These are phyloP conservation scores for Actinidia arguta DNA, from an alignment of 179 eudicot species.

Conservation along the genomic window DNA sequence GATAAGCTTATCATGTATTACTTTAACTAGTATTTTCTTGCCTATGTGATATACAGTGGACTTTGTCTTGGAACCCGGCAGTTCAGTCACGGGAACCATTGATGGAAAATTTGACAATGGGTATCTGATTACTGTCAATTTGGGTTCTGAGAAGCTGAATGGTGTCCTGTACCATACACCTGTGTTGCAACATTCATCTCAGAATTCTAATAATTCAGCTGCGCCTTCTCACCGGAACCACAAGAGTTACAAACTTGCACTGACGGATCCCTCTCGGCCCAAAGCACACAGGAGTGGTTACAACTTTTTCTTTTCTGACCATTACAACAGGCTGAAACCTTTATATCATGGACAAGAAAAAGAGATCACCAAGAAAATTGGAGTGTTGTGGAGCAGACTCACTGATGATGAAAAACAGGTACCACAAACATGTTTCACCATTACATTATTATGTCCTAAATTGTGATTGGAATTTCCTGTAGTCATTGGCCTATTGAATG, in stretches of 20 bases:
- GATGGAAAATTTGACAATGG: constrained; percentile 82
- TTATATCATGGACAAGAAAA: constrained; percentile 57
- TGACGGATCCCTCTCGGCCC: constrained; percentile 58
- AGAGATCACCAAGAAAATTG: constrained; percentile 56
- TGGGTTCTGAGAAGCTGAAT: constrained; percentile 71
- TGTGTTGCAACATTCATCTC: constrained; percentile 29
- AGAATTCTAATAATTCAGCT: constrained; percentile 35
- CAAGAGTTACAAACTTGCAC: constrained; percentile 49
- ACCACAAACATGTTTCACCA: background rate
- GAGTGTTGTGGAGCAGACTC: constrained; percentile 53
- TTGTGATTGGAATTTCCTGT: background rate
- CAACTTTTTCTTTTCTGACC: constrained; percentile 60
- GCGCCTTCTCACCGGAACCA: constrained; percentile 37
- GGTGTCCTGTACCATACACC: constrained; percentile 84
- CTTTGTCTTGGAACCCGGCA: constrained; percentile 51
- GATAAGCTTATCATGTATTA: background rate
- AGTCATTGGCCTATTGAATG: background rate
- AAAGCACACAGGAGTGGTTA: constrained; percentile 58
- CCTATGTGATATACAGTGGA: constrained; percentile 42
- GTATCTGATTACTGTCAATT: constrained; percentile 65
- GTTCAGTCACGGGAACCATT: constrained; percentile 65
- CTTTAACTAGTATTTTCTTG: background rate
- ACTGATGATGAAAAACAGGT: constrained; percentile 76
- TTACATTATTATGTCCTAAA: background rate
- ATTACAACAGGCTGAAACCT: constrained; percentile 53